Evolutionary conservation across 2,329 filamentous ascomycete species (phyloP).

Genomic region (Aspergillus bombycis): DNA sequence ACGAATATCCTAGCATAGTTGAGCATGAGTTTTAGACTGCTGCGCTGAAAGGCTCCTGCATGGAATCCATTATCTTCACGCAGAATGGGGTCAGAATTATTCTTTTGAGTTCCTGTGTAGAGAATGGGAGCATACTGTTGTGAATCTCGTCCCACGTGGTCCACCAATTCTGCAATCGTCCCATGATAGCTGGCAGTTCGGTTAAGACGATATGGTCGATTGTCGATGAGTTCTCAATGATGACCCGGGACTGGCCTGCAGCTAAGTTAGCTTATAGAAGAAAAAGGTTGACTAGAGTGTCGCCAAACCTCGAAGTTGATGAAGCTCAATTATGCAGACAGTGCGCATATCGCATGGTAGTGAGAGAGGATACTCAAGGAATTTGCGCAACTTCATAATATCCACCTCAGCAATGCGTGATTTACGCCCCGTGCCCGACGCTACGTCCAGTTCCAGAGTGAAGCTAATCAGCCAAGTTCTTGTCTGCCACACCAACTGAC

Average conservation of each 20-base stretch:
- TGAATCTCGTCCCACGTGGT: slow-evolving; percentile 40
- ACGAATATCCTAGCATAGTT: slow-evolving; percentile 39
- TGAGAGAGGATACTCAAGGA: slow-evolving; percentile 40
- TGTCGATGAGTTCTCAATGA: slow-evolving; percentile 32
- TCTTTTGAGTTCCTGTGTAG: not conserved
- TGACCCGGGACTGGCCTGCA: slow-evolving; percentile 31
- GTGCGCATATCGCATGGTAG: slow-evolving; percentile 39
- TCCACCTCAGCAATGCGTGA: slow-evolving; percentile 39
- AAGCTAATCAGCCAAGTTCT: slow-evolving; percentile 41
- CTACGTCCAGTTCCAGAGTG: slow-evolving; percentile 38
- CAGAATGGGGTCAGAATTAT: not conserved
- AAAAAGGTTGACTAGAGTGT: not conserved
- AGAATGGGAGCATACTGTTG: slow-evolving; percentile 27
- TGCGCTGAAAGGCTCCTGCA: slow-evolving; percentile 39
- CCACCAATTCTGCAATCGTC: slow-evolving; percentile 37
- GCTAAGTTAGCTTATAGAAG: not conserved
- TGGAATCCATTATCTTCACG: slow-evolving; percentile 39
- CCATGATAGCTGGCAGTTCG: slow-evolving; percentile 37
- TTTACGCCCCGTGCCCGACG: slow-evolving; percentile 39
- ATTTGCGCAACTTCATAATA: slow-evolving; percentile 35
- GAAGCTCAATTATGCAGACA: slow-evolving; percentile 38
- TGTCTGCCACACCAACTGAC: slow-evolving; percentile 39
- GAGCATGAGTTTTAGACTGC: slow-evolving; percentile 38
- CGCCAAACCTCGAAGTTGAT: slow-evolving; percentile 36
- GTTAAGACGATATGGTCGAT: slow-evolving; percentile 28